Conservation (phyloP, 768 basidiomycete genomes). For the Austroboletus festivus region DNA sequence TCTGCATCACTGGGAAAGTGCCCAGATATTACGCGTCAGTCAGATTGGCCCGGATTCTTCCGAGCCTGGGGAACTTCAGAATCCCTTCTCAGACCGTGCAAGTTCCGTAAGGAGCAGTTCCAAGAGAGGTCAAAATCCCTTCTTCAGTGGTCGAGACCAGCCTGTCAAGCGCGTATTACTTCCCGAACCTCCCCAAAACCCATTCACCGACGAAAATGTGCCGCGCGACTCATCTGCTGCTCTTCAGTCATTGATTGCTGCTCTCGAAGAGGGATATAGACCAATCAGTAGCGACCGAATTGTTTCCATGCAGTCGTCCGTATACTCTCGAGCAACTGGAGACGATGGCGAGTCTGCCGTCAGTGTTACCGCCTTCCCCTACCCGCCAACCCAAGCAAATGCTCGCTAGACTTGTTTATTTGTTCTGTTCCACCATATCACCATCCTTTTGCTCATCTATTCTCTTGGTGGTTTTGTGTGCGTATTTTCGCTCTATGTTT, state of each 20-base stretch:
- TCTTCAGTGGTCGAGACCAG: constrained; percentile 41
- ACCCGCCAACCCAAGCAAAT: constrained; percentile 23
- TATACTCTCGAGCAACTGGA: constrained; percentile 26
- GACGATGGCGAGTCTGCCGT: constrained; percentile 30
- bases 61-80: constrained; percentile 14
- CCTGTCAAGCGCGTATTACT: constrained; percentile 17
- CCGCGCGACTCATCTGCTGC: constrained; percentile 32
- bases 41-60: constrained; percentile 19
- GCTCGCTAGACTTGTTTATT: constrained; percentile 5
- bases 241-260: constrained; percentile 65
- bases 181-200: constrained; percentile 28
- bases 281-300: constrained; percentile 47
- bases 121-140: constrained; percentile 35
- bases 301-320: constrained; percentile 57
- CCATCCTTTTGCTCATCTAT: constrained; percentile 6
- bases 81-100: constrained; percentile 27
- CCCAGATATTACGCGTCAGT: constrained; percentile 52
- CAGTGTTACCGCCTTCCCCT: constrained; percentile 29
- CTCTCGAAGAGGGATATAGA: constrained; percentile 52
- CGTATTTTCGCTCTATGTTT: constrained; percentile 12
- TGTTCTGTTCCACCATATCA: neutral
- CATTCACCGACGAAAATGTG: constrained; percentile 40
- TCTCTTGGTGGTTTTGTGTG: constrained; percentile 12
- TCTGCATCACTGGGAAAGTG: constrained; percentile 66
- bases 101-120: constrained; percentile 14